Evolutionary conservation across 2,329 filamentous ascomycete species (phyloP).

Genomic region (Colletotrichum neosansevieriae): DNA sequence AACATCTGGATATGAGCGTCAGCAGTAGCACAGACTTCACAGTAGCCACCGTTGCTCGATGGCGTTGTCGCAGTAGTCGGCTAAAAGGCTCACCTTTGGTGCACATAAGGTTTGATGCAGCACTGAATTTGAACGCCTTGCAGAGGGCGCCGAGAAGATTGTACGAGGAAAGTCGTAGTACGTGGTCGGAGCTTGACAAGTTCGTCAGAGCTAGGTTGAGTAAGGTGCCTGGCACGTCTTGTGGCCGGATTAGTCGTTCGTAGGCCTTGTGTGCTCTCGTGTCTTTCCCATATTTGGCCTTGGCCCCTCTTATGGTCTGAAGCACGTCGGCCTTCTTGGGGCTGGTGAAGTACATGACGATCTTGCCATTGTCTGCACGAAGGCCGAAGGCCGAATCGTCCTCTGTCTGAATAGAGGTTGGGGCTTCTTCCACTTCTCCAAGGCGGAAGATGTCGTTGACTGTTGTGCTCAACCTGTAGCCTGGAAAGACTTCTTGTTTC

Average conservation of each 20-base stretch:
- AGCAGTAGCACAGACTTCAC: constrained; percentile 13
- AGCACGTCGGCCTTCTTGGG: constrained; percentile 73
- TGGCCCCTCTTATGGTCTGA: constrained; percentile 72
- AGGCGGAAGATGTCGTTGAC: constrained; percentile 79
- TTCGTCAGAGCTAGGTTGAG: constrained; percentile 77
- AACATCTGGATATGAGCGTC: constrained; percentile 60
- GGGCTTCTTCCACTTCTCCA: constrained; percentile 75
- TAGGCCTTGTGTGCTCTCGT: constrained; percentile 69
- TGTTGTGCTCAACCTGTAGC: constrained; percentile 70
- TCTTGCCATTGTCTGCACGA: constrained; percentile 76
- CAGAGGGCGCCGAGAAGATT: constrained; percentile 76
- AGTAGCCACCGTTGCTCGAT: not conserved
- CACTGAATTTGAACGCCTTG: constrained; percentile 75
- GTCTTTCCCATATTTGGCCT: constrained; percentile 74
- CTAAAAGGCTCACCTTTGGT: constrained; percentile 64
- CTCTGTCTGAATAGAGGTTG: constrained; percentile 72
- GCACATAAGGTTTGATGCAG: constrained; percentile 71
- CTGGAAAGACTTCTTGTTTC: constrained; percentile 76
- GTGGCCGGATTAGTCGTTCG: constrained; percentile 74
- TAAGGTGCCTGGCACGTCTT: constrained; percentile 77
- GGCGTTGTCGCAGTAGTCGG: not conserved
- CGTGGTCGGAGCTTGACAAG: constrained; percentile 70
- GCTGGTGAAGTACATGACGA: constrained; percentile 79
- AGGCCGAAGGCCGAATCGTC: constrained; percentile 77
- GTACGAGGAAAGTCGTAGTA: constrained; percentile 73